phyloP scores from a whole-genome alignment of 805 yeast species.

The Pichia thaimueangensis region DNA sequence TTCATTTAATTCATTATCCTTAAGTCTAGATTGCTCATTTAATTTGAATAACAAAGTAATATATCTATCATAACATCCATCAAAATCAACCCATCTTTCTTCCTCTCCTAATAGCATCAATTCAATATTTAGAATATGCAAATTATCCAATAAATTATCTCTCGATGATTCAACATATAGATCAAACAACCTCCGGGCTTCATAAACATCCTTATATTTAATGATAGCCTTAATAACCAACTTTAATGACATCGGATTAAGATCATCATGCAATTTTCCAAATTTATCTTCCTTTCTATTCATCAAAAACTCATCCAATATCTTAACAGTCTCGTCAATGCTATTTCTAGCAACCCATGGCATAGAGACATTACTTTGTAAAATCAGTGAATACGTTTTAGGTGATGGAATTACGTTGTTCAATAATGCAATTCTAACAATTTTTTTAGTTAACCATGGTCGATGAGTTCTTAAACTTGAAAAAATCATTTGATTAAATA shows the following conservation, averaged over 20 bases:
- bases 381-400: conserved; percentile 25
- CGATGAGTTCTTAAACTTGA: conserved; percentile 16
- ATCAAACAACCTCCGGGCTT: conserved; percentile 26
- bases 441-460: conserved; percentile 16
- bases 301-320: conserved; percentile 22
- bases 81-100: conserved; percentile 29
- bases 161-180: conserved; percentile 22
- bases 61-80: conserved; percentile 23
- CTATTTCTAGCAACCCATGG: conserved; percentile 14
- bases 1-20: not conserved
- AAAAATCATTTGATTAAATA: conserved; percentile 25
- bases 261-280: conserved; percentile 21
- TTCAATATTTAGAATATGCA: conserved; percentile 25
- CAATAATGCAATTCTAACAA: conserved; percentile 18
- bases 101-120: conserved; percentile 27
- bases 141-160: conserved; percentile 22
- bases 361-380: conserved; percentile 20
- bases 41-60: conserved; percentile 15
- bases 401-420: conserved; percentile 15
- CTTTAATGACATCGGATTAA: conserved; percentile 24
- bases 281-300: conserved; percentile 17
- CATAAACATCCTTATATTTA: conserved; percentile 15
- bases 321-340: conserved; percentile 15
- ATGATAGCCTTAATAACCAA: conserved; percentile 18
- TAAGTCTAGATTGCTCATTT: conserved; percentile 14